phyloP scores from a whole-genome alignment of 163 green algal genomes.

The Chlorella variabilis region DNA sequence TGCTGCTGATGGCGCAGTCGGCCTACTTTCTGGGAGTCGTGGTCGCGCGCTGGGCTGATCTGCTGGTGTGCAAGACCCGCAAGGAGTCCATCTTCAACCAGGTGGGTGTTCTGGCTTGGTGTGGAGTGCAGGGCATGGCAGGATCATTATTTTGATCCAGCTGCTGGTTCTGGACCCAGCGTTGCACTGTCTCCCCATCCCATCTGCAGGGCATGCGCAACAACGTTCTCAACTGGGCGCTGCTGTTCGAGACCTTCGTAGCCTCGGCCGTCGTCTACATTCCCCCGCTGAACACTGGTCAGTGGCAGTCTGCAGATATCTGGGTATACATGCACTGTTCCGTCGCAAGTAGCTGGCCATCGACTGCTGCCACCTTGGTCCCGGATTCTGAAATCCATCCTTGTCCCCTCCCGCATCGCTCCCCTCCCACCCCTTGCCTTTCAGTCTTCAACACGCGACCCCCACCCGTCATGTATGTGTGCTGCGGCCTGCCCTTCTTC shows the following conservation, averaged over 20 bases:
- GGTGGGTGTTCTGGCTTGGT: conserved; percentile 21
- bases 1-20: conserved; percentile 68
- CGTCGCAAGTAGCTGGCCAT: too few species aligned
- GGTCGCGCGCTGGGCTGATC: conserved; percentile 73
- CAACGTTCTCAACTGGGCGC: conserved; percentile 70
- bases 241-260: conserved; percentile 70
- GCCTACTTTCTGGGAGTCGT: conserved; percentile 81
- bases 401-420: too few species aligned
- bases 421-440: too few species aligned
- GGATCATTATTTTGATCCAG: too few species aligned
- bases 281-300: conserved; percentile 60
- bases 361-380: too few species aligned
- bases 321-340: background rate
- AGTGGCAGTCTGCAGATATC: background rate
- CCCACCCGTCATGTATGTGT: conserved; percentile 72
- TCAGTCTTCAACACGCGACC: conserved; percentile 71
- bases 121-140: background rate
- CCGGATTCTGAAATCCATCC: too few species aligned
- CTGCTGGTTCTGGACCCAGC: too few species aligned
- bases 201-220: conserved; percentile 67
- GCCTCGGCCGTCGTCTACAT: conserved; percentile 66
- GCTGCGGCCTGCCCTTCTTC: conserved; percentile 67
- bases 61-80: conserved; percentile 80
- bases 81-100: conserved; percentile 71
- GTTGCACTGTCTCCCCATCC: too few species aligned